Evolutionary conservation across 768 basidiomycete species (phyloP).

Genomic region (Termitomyces sp.): DNA sequence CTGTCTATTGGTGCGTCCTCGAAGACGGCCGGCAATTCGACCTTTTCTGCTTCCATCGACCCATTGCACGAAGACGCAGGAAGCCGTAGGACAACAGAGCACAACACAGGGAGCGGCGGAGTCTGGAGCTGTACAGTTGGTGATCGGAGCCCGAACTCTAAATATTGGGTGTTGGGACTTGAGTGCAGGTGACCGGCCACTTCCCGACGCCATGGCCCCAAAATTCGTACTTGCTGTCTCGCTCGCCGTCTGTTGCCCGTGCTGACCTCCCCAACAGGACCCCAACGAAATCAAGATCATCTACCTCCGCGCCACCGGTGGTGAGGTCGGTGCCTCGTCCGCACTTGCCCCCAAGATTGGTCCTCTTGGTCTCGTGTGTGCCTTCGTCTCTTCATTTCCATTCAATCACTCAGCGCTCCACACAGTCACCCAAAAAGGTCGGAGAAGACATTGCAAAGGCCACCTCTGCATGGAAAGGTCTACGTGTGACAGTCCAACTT

Average conservation of each 20-base stretch:
- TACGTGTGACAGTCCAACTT: slow-evolving; percentile 97
- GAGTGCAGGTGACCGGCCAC: slow-evolving; percentile 20
- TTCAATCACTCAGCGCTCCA: slow-evolving; percentile 16
- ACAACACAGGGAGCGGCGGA: slow-evolving; percentile 25
- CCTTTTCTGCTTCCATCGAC: slow-evolving; percentile 77
- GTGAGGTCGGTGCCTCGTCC: slow-evolving; percentile 98
- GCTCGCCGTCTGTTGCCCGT: not conserved
- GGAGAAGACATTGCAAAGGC: slow-evolving; percentile 99
- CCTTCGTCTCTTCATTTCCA: not conserved
- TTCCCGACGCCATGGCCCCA: slow-evolving; percentile 58
- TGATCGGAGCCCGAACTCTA: slow-evolving; percentile 52
- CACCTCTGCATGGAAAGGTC: slow-evolving; percentile 97
- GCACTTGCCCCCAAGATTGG: slow-evolving; percentile 99
- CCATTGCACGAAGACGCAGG: slow-evolving; percentile 58
- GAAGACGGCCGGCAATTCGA: slow-evolving; percentile 79
- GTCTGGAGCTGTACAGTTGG: slow-evolving; percentile 50
- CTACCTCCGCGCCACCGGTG: slow-evolving; percentile 96
- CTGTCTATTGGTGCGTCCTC: slow-evolving; percentile 79
- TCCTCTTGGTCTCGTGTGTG: slow-evolving; percentile 94
- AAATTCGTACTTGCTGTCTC: slow-evolving; percentile 55
- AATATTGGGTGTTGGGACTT: slow-evolving; percentile 15
- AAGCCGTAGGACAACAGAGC: slow-evolving; percentile 26
- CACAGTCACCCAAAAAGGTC: slow-evolving; percentile 98
- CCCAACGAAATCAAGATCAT: slow-evolving; percentile 98
- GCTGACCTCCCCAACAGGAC: slow-evolving; percentile 50